A percentile compares a stretch with the other conserved stretches of the same genome.
Evolutionary conservation across 148 eudicot genomes (phyloP).

Genomic region (Vaccinium darrowii): DNA sequence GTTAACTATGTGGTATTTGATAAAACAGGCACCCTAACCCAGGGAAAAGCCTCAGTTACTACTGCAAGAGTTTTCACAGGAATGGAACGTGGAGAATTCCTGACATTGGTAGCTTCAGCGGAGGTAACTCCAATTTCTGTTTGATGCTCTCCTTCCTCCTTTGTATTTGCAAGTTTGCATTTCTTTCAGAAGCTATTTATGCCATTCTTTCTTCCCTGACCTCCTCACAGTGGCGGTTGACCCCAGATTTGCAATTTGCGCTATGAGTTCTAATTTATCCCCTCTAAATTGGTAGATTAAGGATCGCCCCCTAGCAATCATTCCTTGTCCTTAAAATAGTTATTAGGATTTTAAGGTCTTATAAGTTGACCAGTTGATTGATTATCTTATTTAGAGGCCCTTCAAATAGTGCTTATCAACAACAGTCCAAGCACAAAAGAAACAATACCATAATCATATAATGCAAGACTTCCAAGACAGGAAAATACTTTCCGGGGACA

Average conservation of each 20-base stretch:
- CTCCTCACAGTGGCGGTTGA: not conserved
- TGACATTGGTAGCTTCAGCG: constrained; percentile 94
- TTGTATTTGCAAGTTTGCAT: not conserved
- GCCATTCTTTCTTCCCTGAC: not conserved
- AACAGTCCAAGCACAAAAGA: too few species aligned
- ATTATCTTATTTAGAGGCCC: not conserved
- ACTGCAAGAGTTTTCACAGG: constrained; percentile 66
- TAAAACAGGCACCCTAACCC: constrained; percentile 96
- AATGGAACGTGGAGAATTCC: constrained; percentile 93
- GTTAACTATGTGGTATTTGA: constrained; percentile 84
- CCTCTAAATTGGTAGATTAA: not conserved
- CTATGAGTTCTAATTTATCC: not conserved
- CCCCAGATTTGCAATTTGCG: not conserved
- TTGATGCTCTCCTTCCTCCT: not conserved
- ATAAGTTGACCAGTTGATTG: not conserved
- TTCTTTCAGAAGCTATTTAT: not conserved
- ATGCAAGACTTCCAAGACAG: not conserved
- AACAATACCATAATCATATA: too few species aligned
- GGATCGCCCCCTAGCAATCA: not conserved
- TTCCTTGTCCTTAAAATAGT: not conserved
- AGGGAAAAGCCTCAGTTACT: constrained; percentile 89
- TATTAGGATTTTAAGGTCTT: not conserved
- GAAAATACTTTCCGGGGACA: not conserved
- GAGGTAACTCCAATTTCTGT: constrained; percentile 51
- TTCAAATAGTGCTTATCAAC: not conserved